Conservation (phyloP, 2,329 filamentous ascomycete species). For the Acephala macrosclerotiorum region DNA sequence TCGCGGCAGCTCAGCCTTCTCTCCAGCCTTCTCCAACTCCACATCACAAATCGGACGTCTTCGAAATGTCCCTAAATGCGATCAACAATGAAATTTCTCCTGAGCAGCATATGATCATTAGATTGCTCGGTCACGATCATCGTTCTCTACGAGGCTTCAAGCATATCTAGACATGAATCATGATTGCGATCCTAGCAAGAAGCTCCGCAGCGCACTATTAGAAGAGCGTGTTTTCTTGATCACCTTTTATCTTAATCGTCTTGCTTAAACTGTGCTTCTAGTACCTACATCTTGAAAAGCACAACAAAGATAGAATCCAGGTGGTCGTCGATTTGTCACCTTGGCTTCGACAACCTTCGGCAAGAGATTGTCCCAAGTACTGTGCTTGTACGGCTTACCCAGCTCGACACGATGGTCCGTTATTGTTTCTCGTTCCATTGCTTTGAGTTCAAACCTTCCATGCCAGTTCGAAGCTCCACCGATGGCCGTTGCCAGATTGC, state of each 20-base stretch:
- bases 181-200: not conserved
- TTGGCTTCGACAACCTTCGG: not conserved
- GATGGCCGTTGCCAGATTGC: not conserved
- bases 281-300: not conserved
- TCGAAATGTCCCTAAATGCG: not conserved
- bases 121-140: not conserved
- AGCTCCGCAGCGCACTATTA: not conserved
- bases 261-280: no score
- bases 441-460: no score
- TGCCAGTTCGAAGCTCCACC: no score
- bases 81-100: not conserved
- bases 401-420: no score
- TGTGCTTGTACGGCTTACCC: no score
- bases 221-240: not conserved
- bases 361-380: not conserved
- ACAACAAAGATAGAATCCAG: not conserved
- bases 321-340: not conserved
- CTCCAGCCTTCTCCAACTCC: slow-evolving; percentile 12
- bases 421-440: no score
- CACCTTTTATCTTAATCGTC: no score
- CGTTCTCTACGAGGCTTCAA: no score
- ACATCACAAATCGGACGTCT: not conserved
- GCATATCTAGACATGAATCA: no score
- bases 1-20: slow-evolving; percentile 20
- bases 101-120: no score